Base-by-base conservation (phyloP, 306 rosid species). In the Cucurbita moschata region DNA sequence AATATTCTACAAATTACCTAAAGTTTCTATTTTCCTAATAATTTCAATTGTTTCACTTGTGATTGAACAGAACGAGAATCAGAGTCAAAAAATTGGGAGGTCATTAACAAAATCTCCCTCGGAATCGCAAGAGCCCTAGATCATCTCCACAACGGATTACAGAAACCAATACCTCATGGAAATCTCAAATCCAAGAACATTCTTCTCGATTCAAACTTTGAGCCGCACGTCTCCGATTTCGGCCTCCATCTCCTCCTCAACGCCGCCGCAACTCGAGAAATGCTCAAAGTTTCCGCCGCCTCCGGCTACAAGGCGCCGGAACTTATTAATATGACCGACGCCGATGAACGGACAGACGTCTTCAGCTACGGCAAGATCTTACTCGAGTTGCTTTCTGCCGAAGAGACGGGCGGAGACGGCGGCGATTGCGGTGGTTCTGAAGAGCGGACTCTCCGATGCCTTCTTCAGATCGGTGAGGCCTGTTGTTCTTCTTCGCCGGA, bases 301-400 rank as follows among this genome's bases (percentile, higher is more conserved):
- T 79, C 87, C 69, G 99, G 99, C 52, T 95, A 95, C 76, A 95
- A 87, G 71, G 88, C 99, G 2, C 97, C 96, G 1, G 99, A 95
- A 74, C 89, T 91, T 47, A 82, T 91, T 81, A 91, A 91, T 71
- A 89, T 89, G 96, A 89, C 79, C 81, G 89, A 91, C 77, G 99
- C 88, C 2, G 83, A 75, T 35, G 90, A 82, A 75, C 82, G 80
- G 76, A 84, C 82, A 4, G 99, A 95, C 79, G 77, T 95, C 64
- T 95, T 78, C 74, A 95, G 97, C 81, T 78, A 89, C 13, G 99
- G 99, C 7, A 85, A 89, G 49, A 82, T 91, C 88, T 70, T 89
- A 12, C 91, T 91, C 7, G 99, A 95, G 78, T 77, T 95, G 50
- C 88, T 95, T 39, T 88, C 97, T 1, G 87, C 97, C 73, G 89